Base-by-base conservation (phyloP, 805 yeast species). In the Saccharomycopsis selenospora region DNA sequence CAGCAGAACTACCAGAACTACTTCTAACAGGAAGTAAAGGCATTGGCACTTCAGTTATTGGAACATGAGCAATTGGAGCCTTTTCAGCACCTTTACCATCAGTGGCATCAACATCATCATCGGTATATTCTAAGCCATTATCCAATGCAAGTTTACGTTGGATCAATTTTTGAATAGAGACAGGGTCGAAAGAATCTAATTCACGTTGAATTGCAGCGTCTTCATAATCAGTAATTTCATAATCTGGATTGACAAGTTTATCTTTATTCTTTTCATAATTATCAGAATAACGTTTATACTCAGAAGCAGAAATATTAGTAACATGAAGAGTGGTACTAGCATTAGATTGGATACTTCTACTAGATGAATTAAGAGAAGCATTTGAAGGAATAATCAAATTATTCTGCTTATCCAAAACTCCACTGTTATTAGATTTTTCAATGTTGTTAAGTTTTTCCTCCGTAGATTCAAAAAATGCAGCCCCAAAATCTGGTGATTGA, bases 231-330 rank as follows among this genome's bases (percentile, higher is more conserved):
- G 45, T 25, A 25, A 49, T 45, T n/a, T 27, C 28, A 28, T 45
- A 52, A 30, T 49, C 52, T n/a, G 47, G 50, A 29, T 30, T 48
- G 29, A 38, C 30, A 4, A 41, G 45, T 24, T 43, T 49, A 20
- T 48, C 50, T 18, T 46, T 49, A 44, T 42, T 41, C 22, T 45
- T 42, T 40, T 48, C 52, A 40, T 42, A 45, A 8, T 42, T n/a
- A 40, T 49, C 50, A 27, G 47, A 36, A 28, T 45, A 49, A 10
- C 52, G 24, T 38, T 47, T 50, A 10, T 49, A 43, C n/a, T 52
- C 55, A 25, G 46, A 49, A 10, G 48, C 50, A 26, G 48, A 33
- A 26, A 49, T 52, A 24, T 49, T 50, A 10, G 55, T 52, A 13
- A 52, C 46, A 11, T 33, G 41, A 36, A 42, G 20, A 27, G 11